Evolutionary conservation across 2,329 filamentous ascomycete genomes (phyloP), one percentile per base, ranked within the genome.

Genomic region (Aspergillus sp.): DNA sequence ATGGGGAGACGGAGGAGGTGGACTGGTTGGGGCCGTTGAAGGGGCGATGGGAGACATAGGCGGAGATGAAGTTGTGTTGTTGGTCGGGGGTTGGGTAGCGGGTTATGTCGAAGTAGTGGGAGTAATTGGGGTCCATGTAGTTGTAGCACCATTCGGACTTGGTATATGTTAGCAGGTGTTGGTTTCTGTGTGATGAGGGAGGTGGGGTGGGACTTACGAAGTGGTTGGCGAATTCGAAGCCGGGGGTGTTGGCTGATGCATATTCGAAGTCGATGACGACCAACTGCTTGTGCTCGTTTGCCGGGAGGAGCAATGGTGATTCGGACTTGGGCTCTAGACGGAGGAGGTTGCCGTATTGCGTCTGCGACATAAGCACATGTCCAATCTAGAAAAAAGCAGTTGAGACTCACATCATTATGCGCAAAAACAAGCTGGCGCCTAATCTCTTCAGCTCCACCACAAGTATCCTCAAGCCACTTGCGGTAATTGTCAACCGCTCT

Each of bases 231-330:
- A 98, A 97, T 68, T 98, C 93, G 13, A 89, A 76, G 1, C 90
- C 93, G 0, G 83, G 83, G 0, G 84, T 77, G 64, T 97, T 98
- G 49, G 91, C 90, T 2, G 85, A 90, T 1, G 93, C 87, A 64
- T 98, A 98, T 63, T 98, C 93, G 61, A 98, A 98, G 66, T 98
- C 93, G 61, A 98, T 98, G 54, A 98, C 93, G 13, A 97, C 80
- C 12, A 98, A 80, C 69, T 95, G 91, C 68, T 95, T 97, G 72
- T 98, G 93, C 57, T 91, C 84, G 68, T 97, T 97, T 49, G 87
- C 84, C 0, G 93, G 90, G 44, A 93, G 81, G 9, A 96, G 78
- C 6, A 97, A 79, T 0, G 91, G 93, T 0, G 90, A 96, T 58
- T 90, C 85, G 43, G 76, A 78, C 35, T 73, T 72, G 2, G 81